These are phyloP conservation scores for Penicillium sp. DNA, from an alignment of 2,329 filamentous ascomycete genomes.

Conservation along the genomic window DNA sequence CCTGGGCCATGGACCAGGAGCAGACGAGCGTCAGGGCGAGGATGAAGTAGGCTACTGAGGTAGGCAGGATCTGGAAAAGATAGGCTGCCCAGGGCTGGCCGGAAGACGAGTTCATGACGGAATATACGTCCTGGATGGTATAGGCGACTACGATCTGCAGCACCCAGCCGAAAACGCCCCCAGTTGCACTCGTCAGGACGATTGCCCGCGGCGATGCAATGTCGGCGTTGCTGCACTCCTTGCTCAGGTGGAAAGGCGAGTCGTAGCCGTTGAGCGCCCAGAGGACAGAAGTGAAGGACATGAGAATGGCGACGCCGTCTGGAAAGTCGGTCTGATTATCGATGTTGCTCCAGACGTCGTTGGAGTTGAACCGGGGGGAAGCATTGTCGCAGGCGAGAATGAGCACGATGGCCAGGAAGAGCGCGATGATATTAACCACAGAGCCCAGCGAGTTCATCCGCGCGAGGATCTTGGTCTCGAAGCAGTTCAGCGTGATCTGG, in stretches of 20 bases:
- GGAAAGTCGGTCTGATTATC: conserved; percentile 65
- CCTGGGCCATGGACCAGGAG: conserved; percentile 69
- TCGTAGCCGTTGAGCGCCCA: conserved; percentile 69
- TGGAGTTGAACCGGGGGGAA: conserved; percentile 55
- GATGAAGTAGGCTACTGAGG: conserved; percentile 58
- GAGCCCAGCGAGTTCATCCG: conserved; percentile 67
- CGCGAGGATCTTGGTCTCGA: conserved; percentile 68
- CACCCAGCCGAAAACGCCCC: conserved; percentile 67
- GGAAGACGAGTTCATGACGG: conserved; percentile 57
- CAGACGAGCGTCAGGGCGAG: conserved; percentile 65
- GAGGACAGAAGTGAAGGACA: conserved; percentile 68
- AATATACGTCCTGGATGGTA: conserved; percentile 65
- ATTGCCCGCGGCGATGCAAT: conserved; percentile 68
- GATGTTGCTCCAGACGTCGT: conserved; percentile 62
- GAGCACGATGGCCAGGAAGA: too few species aligned
- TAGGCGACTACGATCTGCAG: conserved; percentile 71
- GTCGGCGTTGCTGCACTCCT: conserved; percentile 71
- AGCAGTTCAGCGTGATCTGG: conserved; percentile 63
- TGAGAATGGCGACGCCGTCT: conserved; percentile 63
- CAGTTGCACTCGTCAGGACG: conserved; percentile 63
- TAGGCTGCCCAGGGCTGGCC: conserved; percentile 70
- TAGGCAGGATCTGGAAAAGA: conserved; percentile 61
- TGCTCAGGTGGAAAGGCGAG: conserved; percentile 66
- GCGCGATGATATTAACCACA: conserved; percentile 65
- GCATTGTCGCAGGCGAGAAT: conserved; percentile 62